Evolutionary conservation across 164 flowering plant species (phyloP), one percentile per base, ranked within the genome.

Genomic region (Piper betle): DNA sequence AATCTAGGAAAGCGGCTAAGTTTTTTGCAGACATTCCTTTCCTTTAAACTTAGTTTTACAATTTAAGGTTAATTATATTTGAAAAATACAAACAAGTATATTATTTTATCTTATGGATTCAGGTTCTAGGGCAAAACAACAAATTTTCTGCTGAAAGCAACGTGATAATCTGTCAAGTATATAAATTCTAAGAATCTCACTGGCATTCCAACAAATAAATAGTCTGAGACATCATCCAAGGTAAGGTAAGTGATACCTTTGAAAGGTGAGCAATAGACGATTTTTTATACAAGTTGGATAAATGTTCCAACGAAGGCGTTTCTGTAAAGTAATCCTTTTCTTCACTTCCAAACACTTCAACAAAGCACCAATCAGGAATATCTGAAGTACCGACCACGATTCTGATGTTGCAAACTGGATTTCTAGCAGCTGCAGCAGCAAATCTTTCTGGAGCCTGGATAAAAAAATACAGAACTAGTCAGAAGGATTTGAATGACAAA

Each of bases 311-410:
- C 38, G 86, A 73, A 62, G 97, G 87, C 25, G 91, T 83, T 68
- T 86, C 95, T 11, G 95, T 81, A 59, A 69, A 91, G 46, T 38
- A 66, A 58, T 61, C 48, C 64, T 78, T 82, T 46, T 92, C 91
- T 42, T 75, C 73, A 52, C 52, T 72, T 53, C 99, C 97, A 80
- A 50, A 94, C 12, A 83, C 61, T 66, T 87, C 96, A 33, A 82
- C 77, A 69, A 62, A 94, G 69, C 96, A 91, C 99, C 96, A 94
- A 61, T 94, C 97, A 52, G 99, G 97, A 52, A 94, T 94, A 75
- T 94, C 99, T 10, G 84, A 62, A 37, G 88, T 84, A 55, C 99
- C 93, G 67, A 81, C 85, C 99, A 91, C 88, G 75, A 83, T 71
- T 58, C 82, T 81, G 57, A 91, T 72, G 77, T 94, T 88, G 73